These are phyloP conservation scores for Passiflora organensis DNA, from an alignment of 345 rosid species.

Conservation along the genomic window DNA sequence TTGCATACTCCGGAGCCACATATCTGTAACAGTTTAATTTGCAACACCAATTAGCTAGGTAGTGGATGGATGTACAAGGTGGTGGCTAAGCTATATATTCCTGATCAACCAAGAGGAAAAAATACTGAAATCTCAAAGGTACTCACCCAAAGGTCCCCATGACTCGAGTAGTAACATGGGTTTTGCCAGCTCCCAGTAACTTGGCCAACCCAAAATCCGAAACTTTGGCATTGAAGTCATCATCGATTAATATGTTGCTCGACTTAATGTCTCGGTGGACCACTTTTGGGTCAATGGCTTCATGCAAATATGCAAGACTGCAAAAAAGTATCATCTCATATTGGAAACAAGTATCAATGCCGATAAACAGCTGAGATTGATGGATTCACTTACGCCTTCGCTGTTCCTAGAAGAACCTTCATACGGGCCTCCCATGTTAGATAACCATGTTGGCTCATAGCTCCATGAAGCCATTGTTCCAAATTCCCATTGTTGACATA, in stretches of 20 bases:
- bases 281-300: conserved; percentile 99
- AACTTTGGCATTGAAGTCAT: conserved; percentile 85
- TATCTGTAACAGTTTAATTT: conserved; percentile 41
- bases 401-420: conserved; percentile 73
- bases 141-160: conserved; percentile 98
- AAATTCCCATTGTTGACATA: conserved; percentile 76
- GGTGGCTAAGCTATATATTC: too few species aligned
- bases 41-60: background rate
- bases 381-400: conserved; percentile 65
- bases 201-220: conserved; percentile 98
- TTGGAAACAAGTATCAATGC: conserved; percentile 9
- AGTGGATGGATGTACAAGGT: background rate
- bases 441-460: conserved; percentile 69
- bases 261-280: conserved; percentile 99
- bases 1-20: conserved; percentile 99
- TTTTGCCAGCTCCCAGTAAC: conserved; percentile 93
- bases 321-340: conserved; percentile 20
- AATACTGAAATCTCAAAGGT: too few species aligned
- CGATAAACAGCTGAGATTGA: conserved; percentile 5
- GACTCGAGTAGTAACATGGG: conserved; percentile 92
- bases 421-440: conserved; percentile 88
- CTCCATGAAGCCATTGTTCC: conserved; percentile 92
- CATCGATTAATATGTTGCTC: conserved; percentile 88
- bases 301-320: conserved; percentile 97
- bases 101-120: too few species aligned